These are phyloP conservation scores for Datura wrightii DNA, from an alignment of 257 asterid genomes.

Conservation along the genomic window DNA sequence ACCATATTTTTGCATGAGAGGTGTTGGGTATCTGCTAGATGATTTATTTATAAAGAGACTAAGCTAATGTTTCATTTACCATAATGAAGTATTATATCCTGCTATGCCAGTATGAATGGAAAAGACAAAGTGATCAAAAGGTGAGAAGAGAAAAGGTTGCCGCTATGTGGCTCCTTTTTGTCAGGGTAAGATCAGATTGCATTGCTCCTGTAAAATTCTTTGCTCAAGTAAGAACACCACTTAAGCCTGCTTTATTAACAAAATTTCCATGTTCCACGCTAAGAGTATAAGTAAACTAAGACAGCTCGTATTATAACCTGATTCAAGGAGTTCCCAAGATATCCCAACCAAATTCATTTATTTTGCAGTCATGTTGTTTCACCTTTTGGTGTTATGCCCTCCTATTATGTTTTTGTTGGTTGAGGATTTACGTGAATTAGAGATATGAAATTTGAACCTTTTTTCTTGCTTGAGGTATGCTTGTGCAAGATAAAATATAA, in stretches of 20 bases:
- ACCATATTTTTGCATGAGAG: not conserved
- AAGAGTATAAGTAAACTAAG: not conserved
- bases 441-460: not conserved
- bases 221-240: not conserved
- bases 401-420: not conserved
- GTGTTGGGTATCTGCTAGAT: not conserved
- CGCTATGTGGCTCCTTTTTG: not conserved
- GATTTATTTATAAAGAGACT: not conserved
- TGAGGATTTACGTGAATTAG: not conserved
- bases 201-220: not conserved
- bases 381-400: not conserved
- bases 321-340: not conserved
- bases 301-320: not conserved
- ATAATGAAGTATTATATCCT: not conserved
- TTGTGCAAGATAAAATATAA: not conserved
- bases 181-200: not conserved
- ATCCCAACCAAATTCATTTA: not conserved
- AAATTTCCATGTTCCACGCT: not conserved
- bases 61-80: not conserved
- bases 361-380: not conserved
- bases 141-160: not conserved
- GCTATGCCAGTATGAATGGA: not conserved
- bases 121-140: not conserved
- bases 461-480: not conserved
- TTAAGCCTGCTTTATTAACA: not conserved